Evolutionary conservation across 1,139 yeast genomes (phyloP).

Genomic region (Taphrina communis): DNA sequence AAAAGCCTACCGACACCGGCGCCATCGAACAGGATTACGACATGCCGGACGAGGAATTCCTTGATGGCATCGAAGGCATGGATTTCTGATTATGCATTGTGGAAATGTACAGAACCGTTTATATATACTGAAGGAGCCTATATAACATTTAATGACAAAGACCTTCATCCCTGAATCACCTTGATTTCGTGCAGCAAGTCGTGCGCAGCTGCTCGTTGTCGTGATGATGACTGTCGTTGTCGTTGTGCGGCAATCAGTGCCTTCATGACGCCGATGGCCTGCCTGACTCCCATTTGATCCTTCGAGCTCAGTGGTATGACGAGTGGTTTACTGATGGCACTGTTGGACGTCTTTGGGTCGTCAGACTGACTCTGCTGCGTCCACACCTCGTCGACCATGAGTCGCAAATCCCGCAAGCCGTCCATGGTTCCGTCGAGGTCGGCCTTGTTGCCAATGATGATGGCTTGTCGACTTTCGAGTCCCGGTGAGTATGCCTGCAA

Average conservation of each 20-base stretch:
- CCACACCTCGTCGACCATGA: slow-evolving; percentile 33
- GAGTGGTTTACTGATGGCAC: slow-evolving; percentile 3
- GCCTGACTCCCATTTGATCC: slow-evolving; percentile 37
- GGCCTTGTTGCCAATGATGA: slow-evolving; percentile 42
- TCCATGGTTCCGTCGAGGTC: slow-evolving; percentile 32
- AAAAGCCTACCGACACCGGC: slow-evolving; percentile 1
- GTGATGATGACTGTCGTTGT: background rate
- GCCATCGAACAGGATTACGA: slow-evolving; percentile 10
- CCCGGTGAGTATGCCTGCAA: slow-evolving; percentile 34
- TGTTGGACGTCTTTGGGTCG: background rate
- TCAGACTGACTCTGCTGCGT: background rate
- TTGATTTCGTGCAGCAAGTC: background rate
- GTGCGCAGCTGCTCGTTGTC: background rate
- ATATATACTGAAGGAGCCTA: background rate
- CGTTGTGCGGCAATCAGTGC: slow-evolving; percentile 18
- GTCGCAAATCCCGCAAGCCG: slow-evolving; percentile 15
- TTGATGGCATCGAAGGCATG: slow-evolving; percentile 25
- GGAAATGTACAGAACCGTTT: background rate
- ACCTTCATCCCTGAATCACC: slow-evolving; percentile 10
- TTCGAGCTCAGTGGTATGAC: slow-evolving; percentile 37
- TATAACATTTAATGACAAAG: background rate
- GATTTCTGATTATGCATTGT: background rate
- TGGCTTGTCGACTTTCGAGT: slow-evolving; percentile 21
- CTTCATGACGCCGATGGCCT: slow-evolving; percentile 32
- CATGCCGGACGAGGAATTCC: slow-evolving; percentile 26